A percentile compares a stretch with the other conserved stretches of the same genome.
Evolutionary conservation across 169 alveolate species (phyloP).

Genomic region (Plasmodium sp.): DNA sequence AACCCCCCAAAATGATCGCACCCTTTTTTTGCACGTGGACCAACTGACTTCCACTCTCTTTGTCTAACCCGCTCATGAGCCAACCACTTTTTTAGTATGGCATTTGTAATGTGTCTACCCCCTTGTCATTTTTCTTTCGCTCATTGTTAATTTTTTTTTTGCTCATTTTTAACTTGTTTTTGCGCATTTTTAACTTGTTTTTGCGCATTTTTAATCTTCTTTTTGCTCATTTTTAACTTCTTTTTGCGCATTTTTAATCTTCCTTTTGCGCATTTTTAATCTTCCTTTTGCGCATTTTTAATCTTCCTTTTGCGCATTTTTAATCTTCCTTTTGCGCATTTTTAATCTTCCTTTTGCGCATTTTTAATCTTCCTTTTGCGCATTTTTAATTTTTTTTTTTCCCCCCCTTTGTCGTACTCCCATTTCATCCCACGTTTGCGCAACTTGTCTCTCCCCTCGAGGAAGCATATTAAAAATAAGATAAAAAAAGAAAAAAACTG

Average conservation of each 20-base stretch:
- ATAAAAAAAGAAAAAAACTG: background rate
- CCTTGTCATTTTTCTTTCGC: background rate
- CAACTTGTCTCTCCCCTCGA: background rate
- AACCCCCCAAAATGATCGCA: background rate
- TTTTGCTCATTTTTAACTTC: background rate
- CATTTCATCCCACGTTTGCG: background rate
- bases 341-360: no score
- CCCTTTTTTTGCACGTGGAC: background rate
- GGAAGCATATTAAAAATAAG: background rate
- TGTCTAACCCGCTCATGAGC: background rate
- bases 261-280: background rate
- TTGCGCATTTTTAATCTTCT: background rate
- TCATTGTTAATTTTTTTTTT: background rate
- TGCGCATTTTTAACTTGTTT: background rate
- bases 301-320: background rate
- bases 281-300: background rate
- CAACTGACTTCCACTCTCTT: background rate
- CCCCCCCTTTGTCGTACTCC: background rate
- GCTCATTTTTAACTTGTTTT: background rate
- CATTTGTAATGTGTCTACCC: background rate
- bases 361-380: no score
- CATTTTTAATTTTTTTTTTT: background rate
- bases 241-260: background rate
- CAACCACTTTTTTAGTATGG: background rate
- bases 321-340: no score